phyloP scores from a whole-genome alignment of 2,329 filamentous ascomycete genomes.

The Fusarium sterilihyphosum region DNA sequence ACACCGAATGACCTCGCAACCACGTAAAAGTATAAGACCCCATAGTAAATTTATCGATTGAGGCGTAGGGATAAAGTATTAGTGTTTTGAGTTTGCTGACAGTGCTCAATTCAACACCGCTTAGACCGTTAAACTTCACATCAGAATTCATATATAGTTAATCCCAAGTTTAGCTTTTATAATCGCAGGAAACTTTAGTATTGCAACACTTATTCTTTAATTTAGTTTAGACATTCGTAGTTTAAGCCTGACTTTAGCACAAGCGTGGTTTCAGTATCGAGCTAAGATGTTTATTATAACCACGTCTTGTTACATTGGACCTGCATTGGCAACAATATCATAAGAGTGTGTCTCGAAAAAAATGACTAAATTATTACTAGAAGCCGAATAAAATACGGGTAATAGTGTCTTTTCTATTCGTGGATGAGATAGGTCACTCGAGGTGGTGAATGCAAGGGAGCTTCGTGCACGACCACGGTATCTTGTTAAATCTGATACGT shows the following conservation, averaged over 20 bases:
- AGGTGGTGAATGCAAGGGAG: too few relatives aligned
- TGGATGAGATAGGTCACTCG: fast-evolving
- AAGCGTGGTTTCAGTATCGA: not conserved
- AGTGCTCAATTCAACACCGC: not conserved
- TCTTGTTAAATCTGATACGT: too few relatives aligned
- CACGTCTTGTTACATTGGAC: not conserved
- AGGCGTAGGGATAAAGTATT: fast-evolving
- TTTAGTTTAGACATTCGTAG: fast-evolving
- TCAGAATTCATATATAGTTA: not conserved
- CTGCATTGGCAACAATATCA: too few relatives aligned
- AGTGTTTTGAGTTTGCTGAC: not conserved
- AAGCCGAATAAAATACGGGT: fast-evolving
- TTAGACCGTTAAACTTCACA: not conserved
- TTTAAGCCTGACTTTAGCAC: not conserved
- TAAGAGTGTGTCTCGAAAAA: too few relatives aligned
- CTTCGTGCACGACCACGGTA: too few relatives aligned
- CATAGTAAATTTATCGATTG: fast-evolving
- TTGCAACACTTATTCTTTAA: fast-evolving
- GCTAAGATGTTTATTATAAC: not conserved
- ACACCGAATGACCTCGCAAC: not conserved
- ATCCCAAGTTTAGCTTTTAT: fast-evolving
- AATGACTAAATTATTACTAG: too few relatives aligned
- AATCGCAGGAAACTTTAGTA: too few relatives aligned
- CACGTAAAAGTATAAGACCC: too few relatives aligned
- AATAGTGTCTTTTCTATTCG: too few relatives aligned